Conservation (phyloP, 2,329 filamentous ascomycete genomes). For the Pseudonectria buxi region DNA sequence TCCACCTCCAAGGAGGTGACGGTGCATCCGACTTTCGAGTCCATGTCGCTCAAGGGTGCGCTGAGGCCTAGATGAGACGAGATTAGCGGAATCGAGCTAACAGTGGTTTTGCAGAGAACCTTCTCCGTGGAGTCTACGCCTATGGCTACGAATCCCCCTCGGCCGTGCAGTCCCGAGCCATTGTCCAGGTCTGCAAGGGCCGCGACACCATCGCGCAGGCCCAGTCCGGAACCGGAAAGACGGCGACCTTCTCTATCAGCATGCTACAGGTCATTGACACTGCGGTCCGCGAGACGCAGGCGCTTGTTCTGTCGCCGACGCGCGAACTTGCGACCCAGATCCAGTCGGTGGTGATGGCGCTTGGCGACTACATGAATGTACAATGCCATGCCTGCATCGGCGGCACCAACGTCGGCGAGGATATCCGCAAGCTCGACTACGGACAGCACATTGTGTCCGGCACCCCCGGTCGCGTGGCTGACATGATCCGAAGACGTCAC, state of each 20-base stretch:
- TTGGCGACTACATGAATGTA: conserved; percentile 99
- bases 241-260: conserved; percentile 91
- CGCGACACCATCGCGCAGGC: conserved; percentile 98
- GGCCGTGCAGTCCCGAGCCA: conserved; percentile 93
- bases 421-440: conserved; percentile 95
- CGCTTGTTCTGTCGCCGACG: conserved; percentile 89
- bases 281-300: conserved; percentile 85
- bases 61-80: conserved; percentile 1
- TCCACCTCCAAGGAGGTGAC: conserved; percentile 96
- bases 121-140: conserved; percentile 93
- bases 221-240: conserved; percentile 95
- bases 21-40: conserved; percentile 87
- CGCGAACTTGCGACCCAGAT: conserved; percentile 97
- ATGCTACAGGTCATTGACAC: conserved; percentile 96
- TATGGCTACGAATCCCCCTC: conserved; percentile 98
- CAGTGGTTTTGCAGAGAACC: conserved; percentile 56
- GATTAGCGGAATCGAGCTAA: conserved; percentile 11
- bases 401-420: conserved; percentile 94
- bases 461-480: conserved; percentile 84
- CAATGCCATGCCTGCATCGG: conserved; percentile 99
- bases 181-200: conserved; percentile 98
- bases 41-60: conserved; percentile 85
- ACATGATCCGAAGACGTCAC: conserved; percentile 55
- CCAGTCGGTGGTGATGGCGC: conserved; percentile 96
- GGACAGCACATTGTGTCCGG: conserved; percentile 97